Evolutionary conservation across 1,284 basidiomycete genomes (phyloP).

Genomic region (Binderoboletus segoi): DNA sequence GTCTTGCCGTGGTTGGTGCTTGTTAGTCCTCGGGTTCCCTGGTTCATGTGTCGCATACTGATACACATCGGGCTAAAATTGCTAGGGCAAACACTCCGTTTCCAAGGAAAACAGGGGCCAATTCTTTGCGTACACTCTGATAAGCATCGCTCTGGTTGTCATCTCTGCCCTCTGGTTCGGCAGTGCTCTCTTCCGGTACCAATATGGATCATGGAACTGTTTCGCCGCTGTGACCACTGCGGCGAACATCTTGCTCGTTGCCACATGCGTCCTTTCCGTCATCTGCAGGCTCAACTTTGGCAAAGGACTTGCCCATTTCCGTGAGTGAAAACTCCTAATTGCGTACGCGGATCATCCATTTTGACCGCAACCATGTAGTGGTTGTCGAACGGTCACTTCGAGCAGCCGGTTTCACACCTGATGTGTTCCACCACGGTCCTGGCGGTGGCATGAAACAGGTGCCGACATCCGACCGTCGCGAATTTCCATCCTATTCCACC

Average conservation of each 20-base stretch:
- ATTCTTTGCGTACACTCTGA: slow-evolving; percentile 45
- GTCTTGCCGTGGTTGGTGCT: slow-evolving; percentile 50
- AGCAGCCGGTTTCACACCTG: slow-evolving; percentile 19
- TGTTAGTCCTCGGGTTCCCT: slow-evolving; percentile 32
- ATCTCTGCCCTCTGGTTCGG: slow-evolving; percentile 48
- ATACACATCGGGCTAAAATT: not conserved
- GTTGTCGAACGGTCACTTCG: slow-evolving; percentile 19
- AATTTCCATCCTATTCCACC: not conserved
- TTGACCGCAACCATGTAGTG: slow-evolving; percentile 9
- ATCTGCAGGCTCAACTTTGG: slow-evolving; percentile 54
- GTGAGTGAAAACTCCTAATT: slow-evolving; percentile 33
- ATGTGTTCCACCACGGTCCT: slow-evolving; percentile 15
- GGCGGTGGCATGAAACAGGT: not conserved
- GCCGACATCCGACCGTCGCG: not conserved
- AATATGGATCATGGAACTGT: slow-evolving; percentile 51
- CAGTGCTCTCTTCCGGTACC: slow-evolving; percentile 51
- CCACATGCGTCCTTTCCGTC: slow-evolving; percentile 44
- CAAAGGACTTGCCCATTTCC: slow-evolving; percentile 49
- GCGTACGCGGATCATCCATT: not conserved
- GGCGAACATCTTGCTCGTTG: slow-evolving; percentile 42
- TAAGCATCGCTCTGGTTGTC: slow-evolving; percentile 44
- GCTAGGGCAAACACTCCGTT: slow-evolving; percentile 54
- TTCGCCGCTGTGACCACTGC: slow-evolving; percentile 49
- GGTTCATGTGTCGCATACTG: not conserved
- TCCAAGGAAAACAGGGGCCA: slow-evolving; percentile 45